Evolutionary conservation across 73 alveolate genomes (phyloP).

Genomic region (Urostyla sp.): DNA sequence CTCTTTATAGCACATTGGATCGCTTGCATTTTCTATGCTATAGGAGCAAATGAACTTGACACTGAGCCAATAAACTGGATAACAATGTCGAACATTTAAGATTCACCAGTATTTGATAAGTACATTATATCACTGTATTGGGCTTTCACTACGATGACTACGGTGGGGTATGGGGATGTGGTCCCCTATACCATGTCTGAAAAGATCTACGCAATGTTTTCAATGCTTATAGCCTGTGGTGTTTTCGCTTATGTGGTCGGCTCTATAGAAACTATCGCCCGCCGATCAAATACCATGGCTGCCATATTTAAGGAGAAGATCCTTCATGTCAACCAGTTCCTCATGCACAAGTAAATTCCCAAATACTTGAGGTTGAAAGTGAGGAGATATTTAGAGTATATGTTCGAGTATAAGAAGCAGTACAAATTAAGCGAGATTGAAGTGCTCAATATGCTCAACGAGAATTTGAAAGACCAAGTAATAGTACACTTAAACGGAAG

Average conservation of each 20-base stretch:
- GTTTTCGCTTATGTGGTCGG: constrained; percentile 75
- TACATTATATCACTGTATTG: constrained; percentile 67
- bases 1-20: constrained; percentile 68
- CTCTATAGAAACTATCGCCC: constrained; percentile 60
- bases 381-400: constrained; percentile 69
- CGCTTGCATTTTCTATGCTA: constrained; percentile 58
- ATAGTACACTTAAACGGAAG: constrained; percentile 64
- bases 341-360: constrained; percentile 63
- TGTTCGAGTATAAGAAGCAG: constrained; percentile 68
- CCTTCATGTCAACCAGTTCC: constrained; percentile 61
- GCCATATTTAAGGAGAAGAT: constrained; percentile 57
- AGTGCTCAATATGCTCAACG: constrained; percentile 72
- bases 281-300: constrained; percentile 55
- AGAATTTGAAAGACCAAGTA: constrained; percentile 64
- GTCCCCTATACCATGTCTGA: constrained; percentile 67
- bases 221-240: constrained; percentile 78
- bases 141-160: constrained; percentile 72
- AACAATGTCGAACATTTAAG: constrained; percentile 22
- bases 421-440: constrained; percentile 65
- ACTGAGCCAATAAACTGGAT: constrained; percentile 55
- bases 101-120: constrained; percentile 21
- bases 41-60: constrained; percentile 17
- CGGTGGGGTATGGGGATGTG: constrained; percentile 76
- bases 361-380: constrained; percentile 57
- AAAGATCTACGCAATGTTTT: constrained; percentile 65